Conservation (phyloP, 2,329 filamentous ascomycete genomes). For the Fusarium setosum region DNA sequence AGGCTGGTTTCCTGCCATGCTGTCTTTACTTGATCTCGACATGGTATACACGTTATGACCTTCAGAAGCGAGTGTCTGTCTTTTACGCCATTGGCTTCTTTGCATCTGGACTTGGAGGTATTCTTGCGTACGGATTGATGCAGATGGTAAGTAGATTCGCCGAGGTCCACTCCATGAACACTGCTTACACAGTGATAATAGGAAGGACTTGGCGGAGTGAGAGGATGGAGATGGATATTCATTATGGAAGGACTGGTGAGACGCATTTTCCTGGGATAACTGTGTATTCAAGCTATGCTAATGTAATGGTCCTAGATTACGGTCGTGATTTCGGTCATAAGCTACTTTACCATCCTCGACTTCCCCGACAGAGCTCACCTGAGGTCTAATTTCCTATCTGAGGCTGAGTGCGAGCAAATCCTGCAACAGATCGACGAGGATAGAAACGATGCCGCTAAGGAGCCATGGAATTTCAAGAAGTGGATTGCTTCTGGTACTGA, state of each 20-base stretch:
- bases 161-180: constrained; percentile 31
- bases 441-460: constrained; percentile 19
- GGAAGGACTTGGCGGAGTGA: constrained; percentile 50
- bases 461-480: constrained; percentile 18
- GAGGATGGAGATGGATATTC: constrained; percentile 61
- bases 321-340: constrained; percentile 7
- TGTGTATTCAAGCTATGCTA: background rate
- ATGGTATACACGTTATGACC: constrained; percentile 76
- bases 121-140: constrained; percentile 40
- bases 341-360: constrained; percentile 38
- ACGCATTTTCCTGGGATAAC: background rate
- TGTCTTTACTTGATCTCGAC: constrained; percentile 70
- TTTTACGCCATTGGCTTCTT: constrained; percentile 44
- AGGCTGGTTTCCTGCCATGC: constrained; percentile 59
- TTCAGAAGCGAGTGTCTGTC: constrained; percentile 64
- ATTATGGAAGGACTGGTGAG: constrained; percentile 42
- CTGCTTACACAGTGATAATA: background rate
- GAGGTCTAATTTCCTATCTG: constrained; percentile 17
- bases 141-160: constrained; percentile 42
- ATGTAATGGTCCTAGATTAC: background rate
- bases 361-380: constrained; percentile 27
- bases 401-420: constrained; percentile 12
- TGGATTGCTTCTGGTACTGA: constrained; percentile 10
- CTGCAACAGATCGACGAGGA: constrained; percentile 28
- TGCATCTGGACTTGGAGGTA: constrained; percentile 38